Percentiles rank a stretch among this genome's conserved stretches.
Conservation (phyloP, 495 filamentous ascomycete genomes). For the Xylaria nigripes region DNA sequence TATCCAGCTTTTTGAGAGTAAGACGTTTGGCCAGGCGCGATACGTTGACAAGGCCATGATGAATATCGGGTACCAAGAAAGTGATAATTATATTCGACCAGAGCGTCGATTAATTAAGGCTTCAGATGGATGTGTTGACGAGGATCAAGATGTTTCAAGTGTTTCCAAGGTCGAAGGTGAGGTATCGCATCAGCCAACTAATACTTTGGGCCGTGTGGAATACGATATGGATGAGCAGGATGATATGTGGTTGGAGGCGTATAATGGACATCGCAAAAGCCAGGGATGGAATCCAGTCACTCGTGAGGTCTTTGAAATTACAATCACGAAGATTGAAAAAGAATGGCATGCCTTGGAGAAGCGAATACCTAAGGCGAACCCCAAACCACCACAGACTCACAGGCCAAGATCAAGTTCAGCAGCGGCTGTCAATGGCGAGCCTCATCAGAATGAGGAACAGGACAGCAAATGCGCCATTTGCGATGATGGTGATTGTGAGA, state of each 20-base stretch:
- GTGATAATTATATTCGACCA: conserved; percentile 73
- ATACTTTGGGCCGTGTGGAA: conserved; percentile 68
- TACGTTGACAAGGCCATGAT: conserved; percentile 88
- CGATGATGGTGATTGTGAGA: conserved; percentile 97
- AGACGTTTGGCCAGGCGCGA: conserved; percentile 44
- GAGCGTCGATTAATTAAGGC: conserved; percentile 68
- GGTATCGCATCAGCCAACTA: conserved; percentile 27
- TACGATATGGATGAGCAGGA: conserved; percentile 99
- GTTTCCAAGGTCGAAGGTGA: conserved; percentile 55
- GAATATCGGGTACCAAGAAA: conserved; percentile 90
- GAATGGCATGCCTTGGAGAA: conserved; percentile 97
- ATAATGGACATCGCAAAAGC: conserved; percentile 66
- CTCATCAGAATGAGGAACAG: conserved; percentile 81
- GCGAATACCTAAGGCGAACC: conserved; percentile 89
- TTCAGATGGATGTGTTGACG: conserved; percentile 68
- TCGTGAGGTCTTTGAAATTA: conserved; percentile 89
- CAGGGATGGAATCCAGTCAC: conserved; percentile 73
- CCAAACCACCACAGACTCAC: conserved; percentile 89
- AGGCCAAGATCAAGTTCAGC: conserved; percentile 84
- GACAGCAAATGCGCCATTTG: conserved; percentile 97
- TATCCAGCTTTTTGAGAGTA: conserved; percentile 48
- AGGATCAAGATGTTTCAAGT: conserved; percentile 65
- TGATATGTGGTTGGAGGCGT: conserved; percentile 83
- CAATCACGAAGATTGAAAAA: conserved; percentile 97
- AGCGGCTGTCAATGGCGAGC: conserved; percentile 85